These are phyloP conservation scores for Gloeophyllum trabeum DNA, from an alignment of 768 basidiomycete species.

Conservation along the genomic window DNA sequence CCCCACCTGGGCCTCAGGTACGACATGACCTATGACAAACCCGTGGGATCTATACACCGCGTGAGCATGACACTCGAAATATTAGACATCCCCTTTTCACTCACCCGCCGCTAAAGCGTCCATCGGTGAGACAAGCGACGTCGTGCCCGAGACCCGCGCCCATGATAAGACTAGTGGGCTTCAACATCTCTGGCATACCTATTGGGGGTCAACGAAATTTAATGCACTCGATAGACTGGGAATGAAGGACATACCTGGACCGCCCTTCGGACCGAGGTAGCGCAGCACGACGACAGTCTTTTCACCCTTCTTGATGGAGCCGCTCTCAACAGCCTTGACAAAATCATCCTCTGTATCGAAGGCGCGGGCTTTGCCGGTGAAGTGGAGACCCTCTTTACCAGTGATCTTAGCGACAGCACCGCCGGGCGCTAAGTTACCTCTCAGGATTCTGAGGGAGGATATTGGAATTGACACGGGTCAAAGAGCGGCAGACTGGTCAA, in stretches of 20 bases:
- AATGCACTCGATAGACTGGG: background rate
- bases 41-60: slow-evolving; percentile 70
- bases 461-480: background rate
- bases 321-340: slow-evolving; percentile 76
- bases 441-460: slow-evolving; percentile 57
- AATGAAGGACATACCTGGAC: slow-evolving; percentile 58
- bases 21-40: slow-evolving; percentile 94
- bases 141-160: slow-evolving; percentile 94
- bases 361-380: slow-evolving; percentile 84
- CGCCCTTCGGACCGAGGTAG: slow-evolving; percentile 95
- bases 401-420: slow-evolving; percentile 97
- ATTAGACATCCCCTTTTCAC: slow-evolving; percentile 21
- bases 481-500: background rate
- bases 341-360: slow-evolving; percentile 91
- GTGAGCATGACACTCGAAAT: slow-evolving; percentile 1
- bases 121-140: slow-evolving; percentile 95
- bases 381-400: slow-evolving; percentile 85
- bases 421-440: slow-evolving; percentile 87
- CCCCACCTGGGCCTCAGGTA: slow-evolving; percentile 90
- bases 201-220: slow-evolving; percentile 7
- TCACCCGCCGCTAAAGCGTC: slow-evolving; percentile 98
- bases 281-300: slow-evolving; percentile 94
- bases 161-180: slow-evolving; percentile 97
- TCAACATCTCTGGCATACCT: slow-evolving; percentile 99
- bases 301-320: slow-evolving; percentile 85